Base-by-base conservation (phyloP, 2,329 filamentous ascomycete species). In the Pyrenochaeta sp. region DNA sequence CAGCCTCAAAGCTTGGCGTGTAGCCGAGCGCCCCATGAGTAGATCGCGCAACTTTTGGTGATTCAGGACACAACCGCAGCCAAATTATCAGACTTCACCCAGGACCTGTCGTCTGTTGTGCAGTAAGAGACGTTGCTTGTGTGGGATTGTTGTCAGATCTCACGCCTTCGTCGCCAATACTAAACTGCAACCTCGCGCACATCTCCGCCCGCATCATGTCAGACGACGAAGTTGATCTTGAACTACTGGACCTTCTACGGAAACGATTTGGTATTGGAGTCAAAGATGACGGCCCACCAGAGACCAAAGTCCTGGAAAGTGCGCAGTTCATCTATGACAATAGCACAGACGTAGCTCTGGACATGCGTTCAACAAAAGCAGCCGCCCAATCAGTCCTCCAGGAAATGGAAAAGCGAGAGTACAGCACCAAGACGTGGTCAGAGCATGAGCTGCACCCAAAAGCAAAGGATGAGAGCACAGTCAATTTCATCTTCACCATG, bases 401-500 rank as follows among this genome's bases (percentile, higher is more conserved):
- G 9, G 84, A 91, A 73, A 98, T 99, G 92, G 85, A 92, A 74
- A 83, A 87, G 73, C 92, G 91, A 71, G 79, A 83, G 32, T 98
- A 96, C 77, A 95, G 91, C 4, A 92, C 91, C 0, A 85, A 90
- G 56, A 90, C 87, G 7, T 99, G 95, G 95, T 86, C 90, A 12
- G 84, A 90, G 67, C 92, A 98, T 75, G 90, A 95, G 72, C 81
- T 99, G 33, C 95, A 99, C 68, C 95, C 95, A 1, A 90, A 93
- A 73, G 68, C 85, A 36, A 92, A 92, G 69, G 88, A 96, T 70
- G 90, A 91, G 68, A 83, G 77, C 45, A 93, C 92, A 0, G 86
- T 96, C 18, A 89, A 91, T 59, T 98, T 99, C 73, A 94, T 99
- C 67, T 98, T 99, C 74, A 92, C 91, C 17, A 96, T 99, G 92